Evolutionary conservation across 805 yeast genomes (phyloP).

Genomic region (Yarrowia sp.): DNA sequence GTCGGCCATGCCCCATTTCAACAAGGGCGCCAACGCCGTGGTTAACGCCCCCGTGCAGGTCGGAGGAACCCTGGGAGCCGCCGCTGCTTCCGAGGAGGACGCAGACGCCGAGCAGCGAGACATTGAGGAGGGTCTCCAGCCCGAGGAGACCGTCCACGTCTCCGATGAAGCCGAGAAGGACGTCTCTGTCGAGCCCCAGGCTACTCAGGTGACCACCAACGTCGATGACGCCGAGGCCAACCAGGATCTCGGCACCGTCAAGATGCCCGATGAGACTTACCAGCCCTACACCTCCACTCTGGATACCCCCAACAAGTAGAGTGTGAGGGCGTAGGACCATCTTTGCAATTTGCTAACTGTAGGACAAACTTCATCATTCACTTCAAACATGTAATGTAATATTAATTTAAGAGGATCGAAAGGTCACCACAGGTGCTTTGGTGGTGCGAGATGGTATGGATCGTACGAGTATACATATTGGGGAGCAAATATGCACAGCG

Average conservation of each 20-base stretch:
- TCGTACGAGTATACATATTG: too few species aligned
- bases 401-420: not conserved
- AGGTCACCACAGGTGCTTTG: too few species aligned
- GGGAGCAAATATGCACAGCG: too few species aligned
- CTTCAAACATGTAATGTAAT: constrained; percentile 9
- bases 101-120: constrained; percentile 1
- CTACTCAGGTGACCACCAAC: not conserved
- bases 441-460: too few species aligned
- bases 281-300: constrained; percentile 24
- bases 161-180: constrained; percentile 26
- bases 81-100: not conserved
- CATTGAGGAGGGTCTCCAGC: constrained; percentile 20
- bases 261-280: constrained; percentile 34
- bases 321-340: too few species aligned
- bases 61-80: constrained; percentile 20
- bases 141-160: constrained; percentile 30
- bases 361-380: constrained; percentile 14
- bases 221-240: not conserved
- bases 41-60: not conserved
- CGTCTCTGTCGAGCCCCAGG: not conserved
- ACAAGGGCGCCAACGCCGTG: not conserved
- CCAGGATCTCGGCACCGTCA: constrained; percentile 29
- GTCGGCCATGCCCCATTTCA: constrained; percentile 26
- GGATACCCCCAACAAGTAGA: constrained; percentile 13
- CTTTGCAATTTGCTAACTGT: constrained; percentile 22